phyloP scores from a whole-genome alignment of 2,329 filamentous ascomycete genomes.

The Fusarium kyushuense region DNA sequence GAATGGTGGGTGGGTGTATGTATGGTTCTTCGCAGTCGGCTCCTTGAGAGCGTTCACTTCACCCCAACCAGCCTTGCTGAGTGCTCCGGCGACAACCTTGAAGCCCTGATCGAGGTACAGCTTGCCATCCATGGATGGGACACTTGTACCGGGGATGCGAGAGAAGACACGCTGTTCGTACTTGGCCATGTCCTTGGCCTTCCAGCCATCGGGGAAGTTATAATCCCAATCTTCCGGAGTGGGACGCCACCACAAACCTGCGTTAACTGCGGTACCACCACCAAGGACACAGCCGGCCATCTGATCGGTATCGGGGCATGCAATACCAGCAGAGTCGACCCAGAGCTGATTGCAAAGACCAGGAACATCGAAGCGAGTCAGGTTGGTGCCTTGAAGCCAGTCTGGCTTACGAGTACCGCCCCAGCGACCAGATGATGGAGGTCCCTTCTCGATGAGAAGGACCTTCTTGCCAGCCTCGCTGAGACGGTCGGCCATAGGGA shows the following conservation, averaged over 20 bases:
- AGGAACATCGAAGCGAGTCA: conserved; percentile 17
- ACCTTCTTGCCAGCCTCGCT: conserved; percentile 21
- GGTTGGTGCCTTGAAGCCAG: conserved; percentile 6
- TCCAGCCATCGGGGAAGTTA: conserved; percentile 24
- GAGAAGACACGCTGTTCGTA: conserved; percentile 19
- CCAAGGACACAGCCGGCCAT: conserved; percentile 23
- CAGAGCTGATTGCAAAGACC: conserved; percentile 16
- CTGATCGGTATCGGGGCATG: conserved; percentile 14
- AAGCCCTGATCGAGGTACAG: conserved; percentile 17
- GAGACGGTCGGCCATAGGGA: conserved; percentile 13
- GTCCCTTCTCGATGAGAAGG: conserved; percentile 12
- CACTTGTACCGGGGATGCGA: conserved; percentile 14
- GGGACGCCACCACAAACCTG: conserved; percentile 24
- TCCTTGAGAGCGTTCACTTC: conserved; percentile 8
- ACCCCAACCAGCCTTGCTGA: conserved; percentile 3
- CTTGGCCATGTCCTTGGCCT: conserved; percentile 11
- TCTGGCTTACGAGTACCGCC: conserved; percentile 19
- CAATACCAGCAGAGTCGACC: conserved; percentile 13
- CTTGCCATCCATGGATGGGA: conserved; percentile 15
- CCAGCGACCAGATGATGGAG: conserved; percentile 17
- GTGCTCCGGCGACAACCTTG: conserved; percentile 13
- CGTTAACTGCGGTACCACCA: conserved; percentile 15
- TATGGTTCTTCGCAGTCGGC: not conserved
- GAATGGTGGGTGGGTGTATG: conserved; percentile 10
- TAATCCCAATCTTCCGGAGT: conserved; percentile 14